A percentile compares a stretch with the other conserved stretches of the same genome.
phyloP scores from a whole-genome alignment of 2,329 filamentous ascomycete species.

The Paradendryphiella salina region DNA sequence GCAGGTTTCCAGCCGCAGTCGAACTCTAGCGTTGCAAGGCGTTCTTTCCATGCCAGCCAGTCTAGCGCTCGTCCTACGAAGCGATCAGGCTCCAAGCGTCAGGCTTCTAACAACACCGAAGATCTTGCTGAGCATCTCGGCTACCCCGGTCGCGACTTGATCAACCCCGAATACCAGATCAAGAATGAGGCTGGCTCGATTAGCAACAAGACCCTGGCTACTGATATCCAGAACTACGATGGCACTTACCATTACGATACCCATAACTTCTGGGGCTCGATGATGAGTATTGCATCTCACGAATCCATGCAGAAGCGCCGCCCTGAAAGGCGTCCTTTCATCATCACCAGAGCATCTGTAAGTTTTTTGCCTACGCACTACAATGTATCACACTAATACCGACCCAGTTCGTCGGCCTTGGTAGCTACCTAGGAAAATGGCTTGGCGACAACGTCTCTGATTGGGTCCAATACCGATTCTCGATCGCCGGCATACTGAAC shows the following conservation, averaged over 20 bases:
- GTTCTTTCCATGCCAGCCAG: conserved; percentile 12
- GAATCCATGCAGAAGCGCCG: conserved; percentile 68
- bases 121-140: conserved; percentile 50
- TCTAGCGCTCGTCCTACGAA: conserved; percentile 8
- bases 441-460: conserved; percentile 57
- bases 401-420: conserved; percentile 66
- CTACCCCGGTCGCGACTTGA: conserved; percentile 64
- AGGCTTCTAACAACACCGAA: conserved; percentile 43
- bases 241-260: conserved; percentile 72
- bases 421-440: conserved; percentile 62
- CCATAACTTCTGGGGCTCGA: conserved; percentile 73
- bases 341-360: conserved; percentile 72
- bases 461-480: conserved; percentile 51
- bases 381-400: neutral
- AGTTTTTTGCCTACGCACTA: neutral
- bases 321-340: conserved; percentile 64
- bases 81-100: conserved; percentile 8
- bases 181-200: conserved; percentile 55
- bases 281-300: conserved; percentile 71
- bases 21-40: conserved; percentile 19
- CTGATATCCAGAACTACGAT: conserved; percentile 68
- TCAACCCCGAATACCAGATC: conserved; percentile 68
- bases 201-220: conserved; percentile 60
- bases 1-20: conserved; percentile 64
- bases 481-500: conserved; percentile 48